These are phyloP conservation scores for Chenopodium berlandieri DNA, from an alignment of 148 eudicot species.

Conservation along the genomic window DNA sequence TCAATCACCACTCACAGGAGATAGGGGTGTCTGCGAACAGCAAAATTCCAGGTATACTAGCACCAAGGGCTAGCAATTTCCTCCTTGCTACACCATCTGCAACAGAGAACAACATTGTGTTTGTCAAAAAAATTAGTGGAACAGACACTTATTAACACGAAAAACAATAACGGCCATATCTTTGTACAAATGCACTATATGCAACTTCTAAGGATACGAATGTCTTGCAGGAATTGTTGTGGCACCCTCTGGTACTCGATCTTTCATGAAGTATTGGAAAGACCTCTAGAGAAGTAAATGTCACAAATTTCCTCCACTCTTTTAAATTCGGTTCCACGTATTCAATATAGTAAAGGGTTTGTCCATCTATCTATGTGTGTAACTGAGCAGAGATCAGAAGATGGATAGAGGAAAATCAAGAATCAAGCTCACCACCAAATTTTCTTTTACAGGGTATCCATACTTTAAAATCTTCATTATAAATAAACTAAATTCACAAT, in stretches of 20 bases:
- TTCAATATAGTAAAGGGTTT: not conserved
- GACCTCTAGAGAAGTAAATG: not conserved
- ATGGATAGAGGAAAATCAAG: not conserved
- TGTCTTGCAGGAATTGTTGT: not conserved
- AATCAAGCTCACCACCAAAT: not conserved
- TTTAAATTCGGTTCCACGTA: not conserved
- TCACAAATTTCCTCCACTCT: not conserved
- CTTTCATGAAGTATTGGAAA: not conserved
- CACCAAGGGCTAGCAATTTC: conserved; percentile 66
- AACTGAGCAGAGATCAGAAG: not conserved
- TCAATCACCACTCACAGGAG: conserved; percentile 58
- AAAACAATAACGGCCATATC: not conserved
- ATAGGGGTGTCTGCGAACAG: conserved; percentile 41
- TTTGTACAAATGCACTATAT: not conserved
- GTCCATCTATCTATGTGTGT: not conserved
- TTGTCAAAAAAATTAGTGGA: not conserved
- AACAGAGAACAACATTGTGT: not conserved
- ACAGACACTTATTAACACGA: not conserved
- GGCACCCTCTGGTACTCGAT: not conserved
- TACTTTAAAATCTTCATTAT: not conserved
- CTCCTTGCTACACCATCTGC: conserved; percentile 69
- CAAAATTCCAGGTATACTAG: conserved; percentile 52
- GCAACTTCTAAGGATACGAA: not conserved
- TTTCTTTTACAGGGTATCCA: not conserved
- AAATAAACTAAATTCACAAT: not conserved